Conservation (phyloP, 805 yeast genomes). For the Nakazawaea molendinolei region DNA sequence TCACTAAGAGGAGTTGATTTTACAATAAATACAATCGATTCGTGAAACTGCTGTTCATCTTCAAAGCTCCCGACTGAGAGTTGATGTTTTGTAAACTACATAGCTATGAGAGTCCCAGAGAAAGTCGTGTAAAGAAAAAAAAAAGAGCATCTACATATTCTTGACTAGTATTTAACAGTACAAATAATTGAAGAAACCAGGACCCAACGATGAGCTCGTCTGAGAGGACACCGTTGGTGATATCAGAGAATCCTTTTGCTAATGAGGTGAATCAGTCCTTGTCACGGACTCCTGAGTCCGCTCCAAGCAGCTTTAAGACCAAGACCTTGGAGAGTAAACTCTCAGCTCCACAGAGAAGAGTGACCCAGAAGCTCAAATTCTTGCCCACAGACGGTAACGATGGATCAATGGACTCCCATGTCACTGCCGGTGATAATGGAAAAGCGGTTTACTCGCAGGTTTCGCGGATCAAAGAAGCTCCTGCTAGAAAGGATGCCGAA, state of each 20-base stretch:
- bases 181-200: not conserved
- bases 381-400: slow-evolving; percentile 31
- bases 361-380: slow-evolving; percentile 65
- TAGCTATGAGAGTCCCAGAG: too few species aligned
- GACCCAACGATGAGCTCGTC: not conserved
- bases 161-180: not conserved
- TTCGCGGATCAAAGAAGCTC: slow-evolving; percentile 72
- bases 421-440: slow-evolving; percentile 15
- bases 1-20: too few species aligned
- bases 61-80: too few species aligned
- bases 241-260: slow-evolving; percentile 26
- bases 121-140: too few species aligned
- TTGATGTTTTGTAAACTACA: too few species aligned
- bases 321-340: slow-evolving; percentile 39
- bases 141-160: not conserved
- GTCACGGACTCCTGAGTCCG: not conserved
- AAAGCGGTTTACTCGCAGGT: slow-evolving; percentile 78
- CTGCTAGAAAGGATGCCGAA: slow-evolving; percentile 92
- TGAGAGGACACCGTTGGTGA: slow-evolving; percentile 11
- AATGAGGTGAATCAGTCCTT: not conserved
- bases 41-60: too few species aligned
- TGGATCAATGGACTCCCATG: slow-evolving; percentile 9
- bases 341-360: slow-evolving; percentile 62
- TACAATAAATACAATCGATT: too few species aligned
- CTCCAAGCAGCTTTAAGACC: slow-evolving; percentile 16